Base-by-base conservation (phyloP, 495 filamentous ascomycete genomes). In the Pseudomonodictys pantanalensis region DNA sequence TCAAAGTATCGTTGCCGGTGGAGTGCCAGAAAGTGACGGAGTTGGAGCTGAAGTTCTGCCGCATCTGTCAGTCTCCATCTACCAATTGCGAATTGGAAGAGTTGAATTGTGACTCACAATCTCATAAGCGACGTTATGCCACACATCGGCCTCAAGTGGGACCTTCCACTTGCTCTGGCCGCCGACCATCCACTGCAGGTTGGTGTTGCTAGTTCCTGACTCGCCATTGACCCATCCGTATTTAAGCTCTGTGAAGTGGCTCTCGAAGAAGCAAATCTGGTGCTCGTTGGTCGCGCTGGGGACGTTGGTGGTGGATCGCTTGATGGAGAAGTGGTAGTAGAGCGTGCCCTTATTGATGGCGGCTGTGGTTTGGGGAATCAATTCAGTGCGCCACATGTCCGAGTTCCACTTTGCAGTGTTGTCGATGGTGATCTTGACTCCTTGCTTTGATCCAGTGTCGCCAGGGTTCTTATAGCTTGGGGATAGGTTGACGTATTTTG, bases 201-300 rank as follows among this genome's bases (percentile, higher is more conserved):
- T 73, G 53, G 73, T 72, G 49, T 87, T 82, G 47, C 65, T 67
- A 25, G 79, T 77, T 29, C 78, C 82, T 46, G 67, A 59, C 70
- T 83, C 82, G 51, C 85, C 84, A 44, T 77, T 78, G 52, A 83
- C 73, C 79, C 78, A 81, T 53, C 86, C 87, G 59, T 82, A 83
- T 75, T 90, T 88, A 69, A 90, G 71, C 75, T 89, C 86, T 53
- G 86, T 89, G 72, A 88, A 89, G 75, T 89, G 85, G 69, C 77
- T 82, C 76, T 89, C 79, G 66, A 90, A 89, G 76, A 90, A 90
- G 65, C 78, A 81, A 57, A 90, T 84, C 72, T 90, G 86, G 69
- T 89, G 86, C 75, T 90, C 86, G 51, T 84, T 78, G 3, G 74
- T 76, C 1, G 77, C 75, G 26, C 75, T 79, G 0, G 86, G 86